phyloP scores from a whole-genome alignment of 75 land plant genomes.

The Azolla pinnata region DNA sequence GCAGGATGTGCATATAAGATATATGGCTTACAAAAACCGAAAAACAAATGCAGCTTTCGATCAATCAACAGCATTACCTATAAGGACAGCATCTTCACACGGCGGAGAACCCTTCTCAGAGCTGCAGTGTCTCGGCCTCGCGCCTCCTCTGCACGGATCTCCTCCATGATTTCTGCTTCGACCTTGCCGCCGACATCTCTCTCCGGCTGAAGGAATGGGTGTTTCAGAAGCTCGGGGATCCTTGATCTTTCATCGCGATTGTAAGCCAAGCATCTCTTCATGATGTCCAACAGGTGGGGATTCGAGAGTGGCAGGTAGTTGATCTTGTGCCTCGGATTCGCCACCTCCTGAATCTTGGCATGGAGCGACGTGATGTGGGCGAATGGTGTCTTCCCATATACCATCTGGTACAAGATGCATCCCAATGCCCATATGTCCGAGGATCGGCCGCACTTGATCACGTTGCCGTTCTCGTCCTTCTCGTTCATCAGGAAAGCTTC shows the following conservation, averaged over 20 bases:
- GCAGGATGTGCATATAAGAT: too few relatives aligned
- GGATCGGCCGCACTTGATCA: constrained; percentile 83
- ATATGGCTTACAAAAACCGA: too few relatives aligned
- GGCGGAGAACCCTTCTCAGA: too few relatives aligned
- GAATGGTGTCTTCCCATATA: constrained; percentile 87
- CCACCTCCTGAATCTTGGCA: constrained; percentile 77
- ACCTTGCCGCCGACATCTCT: not conserved
- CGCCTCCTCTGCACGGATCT: too few relatives aligned
- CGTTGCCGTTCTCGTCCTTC: constrained; percentile 54
- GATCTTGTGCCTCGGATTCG: constrained; percentile 65
- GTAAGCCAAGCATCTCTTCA: constrained; percentile 83
- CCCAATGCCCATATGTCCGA: constrained; percentile 99
- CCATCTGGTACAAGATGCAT: constrained; percentile 97
- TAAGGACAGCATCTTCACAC: too few relatives aligned
- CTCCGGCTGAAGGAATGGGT: constrained; percentile 75
- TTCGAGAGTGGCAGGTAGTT: constrained; percentile 54
- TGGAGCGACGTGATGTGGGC: constrained; percentile 68
- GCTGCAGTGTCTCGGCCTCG: too few relatives aligned
- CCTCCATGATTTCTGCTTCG: not conserved
- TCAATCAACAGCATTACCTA: too few relatives aligned
- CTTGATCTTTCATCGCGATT: constrained; percentile 60
- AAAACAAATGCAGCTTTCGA: too few relatives aligned
- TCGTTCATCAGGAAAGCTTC: constrained; percentile 90
- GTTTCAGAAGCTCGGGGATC: constrained; percentile 74
- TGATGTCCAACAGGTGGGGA: constrained; percentile 73